Evolutionary conservation across 1,284 basidiomycete species (phyloP), one percentile per base, ranked within the genome.

Genomic region (Agroathelia rolfsii): DNA sequence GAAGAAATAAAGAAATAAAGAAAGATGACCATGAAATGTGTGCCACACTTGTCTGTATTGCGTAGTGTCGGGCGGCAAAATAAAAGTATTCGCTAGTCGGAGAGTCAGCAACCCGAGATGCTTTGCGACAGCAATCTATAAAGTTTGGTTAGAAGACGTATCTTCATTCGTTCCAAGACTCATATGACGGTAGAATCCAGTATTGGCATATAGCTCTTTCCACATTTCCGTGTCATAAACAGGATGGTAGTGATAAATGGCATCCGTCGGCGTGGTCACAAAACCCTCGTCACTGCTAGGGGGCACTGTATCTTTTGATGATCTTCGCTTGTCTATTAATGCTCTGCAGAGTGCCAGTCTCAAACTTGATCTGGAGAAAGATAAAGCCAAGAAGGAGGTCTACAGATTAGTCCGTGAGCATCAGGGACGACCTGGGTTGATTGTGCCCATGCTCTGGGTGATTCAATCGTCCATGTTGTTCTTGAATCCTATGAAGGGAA

Each of bases 241-340:
- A n/a, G 79, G 82, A 47, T 83, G 78, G 47, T 85, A 86, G 50
- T 86, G 84, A 48, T 86, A 86, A 4, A 72, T 67, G 4, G 86
- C 66, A 48, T 85, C 81, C 28, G 55, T 55, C 1, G 52, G 55
- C 4, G 53, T 55, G 27, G 37, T 38, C 7, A 35, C 40, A 40
- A 66, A 69, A 1, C 50, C 51, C 32, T 60, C 50, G 39, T 64
- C 57, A 12, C 49, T 45, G 32, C 58, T 57, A 18, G 47, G 59
- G n/a, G n/a, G n/a, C n/a, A n/a, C n/a, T n/a, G n/a, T n/a, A n/a
- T n/a, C n/a, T n/a, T n/a, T n/a, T n/a, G n/a, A n/a, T n/a, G n/a
- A n/a, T 28, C 44, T 63, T n/a, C 59, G 62, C 26, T 46, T 57
- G 14, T 66, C 76, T 2, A 72, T 84, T 41, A 39, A 48, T 10